Percentiles rank a stretch among this genome's conserved stretches.
These are phyloP conservation scores for Chenopodium suecicum DNA, from an alignment of 148 eudicot genomes.

Conservation along the genomic window DNA sequence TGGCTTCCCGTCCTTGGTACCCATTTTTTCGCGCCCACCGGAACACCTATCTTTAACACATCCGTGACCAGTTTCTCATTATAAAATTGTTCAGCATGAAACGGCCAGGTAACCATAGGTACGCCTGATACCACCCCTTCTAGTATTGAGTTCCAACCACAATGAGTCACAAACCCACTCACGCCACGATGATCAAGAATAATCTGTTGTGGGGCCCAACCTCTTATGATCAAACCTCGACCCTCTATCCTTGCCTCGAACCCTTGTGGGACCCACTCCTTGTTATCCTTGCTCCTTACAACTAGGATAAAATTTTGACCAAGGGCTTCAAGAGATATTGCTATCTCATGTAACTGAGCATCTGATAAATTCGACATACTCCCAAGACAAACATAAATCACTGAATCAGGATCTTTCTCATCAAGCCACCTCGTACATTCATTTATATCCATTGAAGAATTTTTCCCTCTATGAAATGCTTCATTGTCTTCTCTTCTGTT, in stretches of 20 bases:
- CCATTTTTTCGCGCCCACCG: conserved; percentile 38
- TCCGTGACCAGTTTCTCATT: conserved; percentile 26
- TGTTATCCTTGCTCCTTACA: conserved; percentile 9
- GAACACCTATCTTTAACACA: conserved; percentile 31
- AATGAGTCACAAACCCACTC: conserved; percentile 26
- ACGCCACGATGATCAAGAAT: conserved; percentile 17
- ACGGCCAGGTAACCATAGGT: conserved; percentile 31
- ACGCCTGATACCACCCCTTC: conserved; percentile 22
- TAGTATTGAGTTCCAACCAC: conserved; percentile 29
- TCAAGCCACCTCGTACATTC: conserved; percentile 30
- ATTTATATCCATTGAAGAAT: not conserved
- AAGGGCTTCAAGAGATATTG: conserved; percentile 21
- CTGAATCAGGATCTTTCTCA: conserved; percentile 20
- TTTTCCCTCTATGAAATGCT: conserved; percentile 3
- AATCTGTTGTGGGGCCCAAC: conserved; percentile 31
- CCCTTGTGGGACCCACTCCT: conserved; percentile 11
- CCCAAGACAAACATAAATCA: conserved; percentile 32
- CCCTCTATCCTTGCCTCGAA: not conserved
- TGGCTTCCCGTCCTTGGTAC: conserved; percentile 14
- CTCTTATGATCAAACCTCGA: conserved; percentile 22
- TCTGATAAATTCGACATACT: conserved; percentile 6
- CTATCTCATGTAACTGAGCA: conserved; percentile 27
- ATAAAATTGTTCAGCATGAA: conserved; percentile 28
- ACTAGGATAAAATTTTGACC: conserved; percentile 26
- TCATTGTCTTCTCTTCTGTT: not conserved